Percentiles rank a stretch among this genome's conserved stretches.
These are phyloP conservation scores for Collybiopsis confluens DNA, from an alignment of 768 basidiomycete genomes.

Conservation along the genomic window DNA sequence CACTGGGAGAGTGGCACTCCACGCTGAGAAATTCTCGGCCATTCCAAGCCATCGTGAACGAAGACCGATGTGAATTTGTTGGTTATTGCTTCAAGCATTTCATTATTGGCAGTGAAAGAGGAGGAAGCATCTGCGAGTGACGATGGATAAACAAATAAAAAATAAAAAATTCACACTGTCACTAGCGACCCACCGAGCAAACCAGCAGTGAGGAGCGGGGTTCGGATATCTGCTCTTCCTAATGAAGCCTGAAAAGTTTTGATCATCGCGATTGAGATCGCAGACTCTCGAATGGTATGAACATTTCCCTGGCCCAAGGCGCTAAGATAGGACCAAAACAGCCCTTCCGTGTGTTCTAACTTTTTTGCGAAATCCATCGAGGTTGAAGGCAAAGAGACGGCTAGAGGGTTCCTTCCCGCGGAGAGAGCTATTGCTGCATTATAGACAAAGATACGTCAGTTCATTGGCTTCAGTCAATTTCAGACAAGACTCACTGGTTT, in stretches of 20 bases:
- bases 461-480: not conserved
- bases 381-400: conserved; percentile 34
- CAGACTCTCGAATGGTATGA: conserved; percentile 68
- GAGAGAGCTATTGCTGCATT: conserved; percentile 75
- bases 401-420: conserved; percentile 55
- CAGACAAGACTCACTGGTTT: conserved; percentile 65
- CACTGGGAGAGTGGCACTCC: conserved; percentile 34
- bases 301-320: conserved; percentile 60
- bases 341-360: conserved; percentile 63
- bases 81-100: conserved; percentile 79
- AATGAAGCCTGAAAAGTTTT: conserved; percentile 77
- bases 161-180: not conserved
- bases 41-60: conserved; percentile 61
- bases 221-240: conserved; percentile 49
- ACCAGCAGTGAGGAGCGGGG: conserved; percentile 53
- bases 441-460: not conserved
- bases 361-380: conserved; percentile 55
- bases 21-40: conserved; percentile 55
- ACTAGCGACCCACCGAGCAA: conserved; percentile 50
- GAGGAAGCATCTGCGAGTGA: conserved; percentile 58
- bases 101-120: conserved; percentile 76
- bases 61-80: conserved; percentile 53
- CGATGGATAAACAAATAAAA: not conserved
- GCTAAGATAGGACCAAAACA: conserved; percentile 64
- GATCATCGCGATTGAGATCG: conserved; percentile 66